Evolutionary conservation across 345 rosid species (phyloP).

Genomic region (Schrenkiella parvula): DNA sequence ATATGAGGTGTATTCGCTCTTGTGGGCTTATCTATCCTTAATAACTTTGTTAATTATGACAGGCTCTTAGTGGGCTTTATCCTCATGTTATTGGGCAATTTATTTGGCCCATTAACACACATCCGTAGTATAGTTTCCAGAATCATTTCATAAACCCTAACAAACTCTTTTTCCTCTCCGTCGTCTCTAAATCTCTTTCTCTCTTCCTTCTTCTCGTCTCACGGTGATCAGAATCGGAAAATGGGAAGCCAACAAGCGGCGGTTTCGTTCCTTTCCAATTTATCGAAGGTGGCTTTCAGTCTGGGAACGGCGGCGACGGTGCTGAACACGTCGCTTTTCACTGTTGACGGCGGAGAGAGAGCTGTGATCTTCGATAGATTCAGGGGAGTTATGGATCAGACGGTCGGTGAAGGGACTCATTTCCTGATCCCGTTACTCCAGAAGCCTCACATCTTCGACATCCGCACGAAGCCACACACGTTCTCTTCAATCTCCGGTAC

Average conservation of each 20-base stretch:
- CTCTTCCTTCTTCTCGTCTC: background rate
- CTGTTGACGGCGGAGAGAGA: slow-evolving; percentile 95
- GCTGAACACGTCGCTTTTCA: slow-evolving; percentile 72
- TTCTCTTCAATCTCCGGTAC: slow-evolving; percentile 96
- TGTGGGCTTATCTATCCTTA: too few species aligned
- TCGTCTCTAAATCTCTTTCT: background rate
- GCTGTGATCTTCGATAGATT: slow-evolving; percentile 94
- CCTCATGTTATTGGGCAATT: background rate
- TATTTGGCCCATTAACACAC: background rate
- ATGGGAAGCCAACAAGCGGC: slow-evolving; percentile 88
- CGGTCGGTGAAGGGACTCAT: slow-evolving; percentile 91
- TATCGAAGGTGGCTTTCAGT: slow-evolving; percentile 78
- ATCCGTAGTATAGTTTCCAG: background rate
- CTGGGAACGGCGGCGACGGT: slow-evolving; percentile 68
- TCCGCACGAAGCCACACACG: slow-evolving; percentile 87
- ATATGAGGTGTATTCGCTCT: too few species aligned
- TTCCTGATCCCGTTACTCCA: slow-evolving; percentile 89
- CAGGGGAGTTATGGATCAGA: slow-evolving; percentile 79
- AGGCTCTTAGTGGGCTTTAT: background rate
- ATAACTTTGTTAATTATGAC: background rate
- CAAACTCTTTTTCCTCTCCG: slow-evolving; percentile 17
- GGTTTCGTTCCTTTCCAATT: slow-evolving; percentile 60
- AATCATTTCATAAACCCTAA: slow-evolving; percentile 34
- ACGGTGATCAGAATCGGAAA: background rate
- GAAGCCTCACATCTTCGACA: slow-evolving; percentile 78